phyloP scores from a whole-genome alignment of 2,329 filamentous ascomycete genomes.

The Colletotrichum sublineola region DNA sequence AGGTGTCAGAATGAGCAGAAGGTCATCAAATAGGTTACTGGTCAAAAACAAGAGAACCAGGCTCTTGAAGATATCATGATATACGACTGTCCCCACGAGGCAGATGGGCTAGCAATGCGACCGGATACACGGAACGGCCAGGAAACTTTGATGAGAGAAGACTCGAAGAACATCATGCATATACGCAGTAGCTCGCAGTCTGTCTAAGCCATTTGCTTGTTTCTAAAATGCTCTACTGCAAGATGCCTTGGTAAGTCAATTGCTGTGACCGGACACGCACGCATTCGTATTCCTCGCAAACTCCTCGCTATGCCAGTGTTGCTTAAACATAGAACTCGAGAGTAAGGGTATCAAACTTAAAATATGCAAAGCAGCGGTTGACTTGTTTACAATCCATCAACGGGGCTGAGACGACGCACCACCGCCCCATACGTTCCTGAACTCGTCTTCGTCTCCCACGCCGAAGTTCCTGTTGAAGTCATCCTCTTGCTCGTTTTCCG shows the following conservation, averaged over 20 bases:
- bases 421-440: conserved; percentile 60
- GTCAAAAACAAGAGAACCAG: background rate
- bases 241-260: background rate
- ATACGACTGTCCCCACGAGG: background rate
- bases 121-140: background rate
- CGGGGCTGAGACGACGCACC: conserved; percentile 23
- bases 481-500: conserved; percentile 34
- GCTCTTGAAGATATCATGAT: background rate
- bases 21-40: background rate
- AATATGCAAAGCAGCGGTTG: conserved; percentile 28
- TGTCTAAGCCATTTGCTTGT: background rate
- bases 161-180: background rate
- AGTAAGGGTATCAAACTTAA: conserved; percentile 39
- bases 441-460: conserved; percentile 57
- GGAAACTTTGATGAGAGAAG: background rate
- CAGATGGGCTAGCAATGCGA: background rate
- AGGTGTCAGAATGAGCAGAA: background rate
- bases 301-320: conserved; percentile 48
- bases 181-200: too few species aligned
- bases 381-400: conserved; percentile 1
- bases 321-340: conserved; percentile 39
- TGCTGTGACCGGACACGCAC: conserved; percentile 4
- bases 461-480: conserved; percentile 36
- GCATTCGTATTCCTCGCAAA: conserved; percentile 38
- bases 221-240: background rate